A percentile compares a stretch with the other conserved stretches of the same genome.
Evolutionary conservation across 2,329 filamentous ascomycete species (phyloP).

Genomic region (Aspergillus quadricinctus): DNA sequence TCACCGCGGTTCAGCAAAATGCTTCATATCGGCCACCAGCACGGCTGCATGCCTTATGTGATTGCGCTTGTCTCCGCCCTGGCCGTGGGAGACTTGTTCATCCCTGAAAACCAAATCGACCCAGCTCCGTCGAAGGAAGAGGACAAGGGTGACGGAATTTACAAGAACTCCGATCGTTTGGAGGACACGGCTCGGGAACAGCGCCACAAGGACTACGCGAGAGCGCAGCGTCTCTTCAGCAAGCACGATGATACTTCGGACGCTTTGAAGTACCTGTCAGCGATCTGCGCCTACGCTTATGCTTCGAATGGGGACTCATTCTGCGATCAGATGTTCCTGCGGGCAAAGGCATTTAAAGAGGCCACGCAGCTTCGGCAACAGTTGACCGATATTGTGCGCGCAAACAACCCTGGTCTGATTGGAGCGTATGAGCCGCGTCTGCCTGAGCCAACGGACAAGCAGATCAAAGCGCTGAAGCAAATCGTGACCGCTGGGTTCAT

Average conservation of each 20-base stretch:
- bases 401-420: slow-evolving; percentile 58
- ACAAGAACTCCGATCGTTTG: slow-evolving; percentile 62
- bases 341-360: slow-evolving; percentile 82
- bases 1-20: slow-evolving; percentile 89
- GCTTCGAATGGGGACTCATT: slow-evolving; percentile 63
- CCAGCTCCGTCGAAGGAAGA: slow-evolving; percentile 49
- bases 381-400: slow-evolving; percentile 72
- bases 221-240: slow-evolving; percentile 73
- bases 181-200: slow-evolving; percentile 67
- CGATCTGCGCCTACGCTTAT: slow-evolving; percentile 80
- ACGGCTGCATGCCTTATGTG: slow-evolving; percentile 77
- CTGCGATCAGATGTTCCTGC: slow-evolving; percentile 79
- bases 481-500: slow-evolving; percentile 90
- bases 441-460: slow-evolving; percentile 59
- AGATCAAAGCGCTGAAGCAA: slow-evolving; percentile 78
- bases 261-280: slow-evolving; percentile 83
- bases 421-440: slow-evolving; percentile 46
- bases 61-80: slow-evolving; percentile 84
- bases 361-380: slow-evolving; percentile 77
- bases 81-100: slow-evolving; percentile 81
- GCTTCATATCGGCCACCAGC: slow-evolving; percentile 77
- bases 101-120: slow-evolving; percentile 74
- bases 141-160: slow-evolving; percentile 40
- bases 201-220: slow-evolving; percentile 61
- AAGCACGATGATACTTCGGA: slow-evolving; percentile 79